Percentiles rank a stretch among this genome's conserved stretches.
Evolutionary conservation across 2,329 filamentous ascomycete species (phyloP).

Genomic region (Colletotrichum sp.): DNA sequence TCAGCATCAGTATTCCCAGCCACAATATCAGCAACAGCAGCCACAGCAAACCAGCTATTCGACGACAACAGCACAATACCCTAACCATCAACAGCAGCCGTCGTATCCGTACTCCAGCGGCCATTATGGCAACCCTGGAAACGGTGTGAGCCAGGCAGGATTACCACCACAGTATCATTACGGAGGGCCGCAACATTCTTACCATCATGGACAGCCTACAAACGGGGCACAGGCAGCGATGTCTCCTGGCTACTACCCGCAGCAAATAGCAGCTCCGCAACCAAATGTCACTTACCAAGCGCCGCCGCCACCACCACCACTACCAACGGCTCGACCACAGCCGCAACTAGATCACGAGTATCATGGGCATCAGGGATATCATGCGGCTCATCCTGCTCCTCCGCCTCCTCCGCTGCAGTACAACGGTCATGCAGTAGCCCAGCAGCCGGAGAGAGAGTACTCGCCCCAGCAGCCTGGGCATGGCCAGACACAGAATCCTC

Average conservation of each 20-base stretch:
- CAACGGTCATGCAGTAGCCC: background rate
- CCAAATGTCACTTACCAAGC: background rate
- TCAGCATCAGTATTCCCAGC: background rate
- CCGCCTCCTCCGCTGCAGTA: background rate
- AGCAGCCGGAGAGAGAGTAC: too few species aligned
- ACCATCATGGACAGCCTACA: background rate
- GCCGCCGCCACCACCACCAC: background rate
- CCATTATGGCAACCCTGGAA: background rate
- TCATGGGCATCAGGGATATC: background rate
- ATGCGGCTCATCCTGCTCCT: background rate
- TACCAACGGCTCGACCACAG: background rate
- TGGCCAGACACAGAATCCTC: background rate
- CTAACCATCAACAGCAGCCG: background rate
- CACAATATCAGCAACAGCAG: background rate
- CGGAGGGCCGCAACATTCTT: background rate
- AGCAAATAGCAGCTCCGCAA: background rate
- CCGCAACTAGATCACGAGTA: background rate
- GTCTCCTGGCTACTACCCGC: background rate
- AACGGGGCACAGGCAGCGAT: background rate
- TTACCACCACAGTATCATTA: background rate
- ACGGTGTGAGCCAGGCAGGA: fast-evolving
- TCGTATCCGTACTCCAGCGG: fast-evolving
- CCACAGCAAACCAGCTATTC: background rate
- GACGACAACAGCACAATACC: background rate
- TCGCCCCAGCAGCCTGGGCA: background rate